phyloP scores from a whole-genome alignment of 176 grass and related monocot genomes.

The Saccharum spontaneum region DNA sequence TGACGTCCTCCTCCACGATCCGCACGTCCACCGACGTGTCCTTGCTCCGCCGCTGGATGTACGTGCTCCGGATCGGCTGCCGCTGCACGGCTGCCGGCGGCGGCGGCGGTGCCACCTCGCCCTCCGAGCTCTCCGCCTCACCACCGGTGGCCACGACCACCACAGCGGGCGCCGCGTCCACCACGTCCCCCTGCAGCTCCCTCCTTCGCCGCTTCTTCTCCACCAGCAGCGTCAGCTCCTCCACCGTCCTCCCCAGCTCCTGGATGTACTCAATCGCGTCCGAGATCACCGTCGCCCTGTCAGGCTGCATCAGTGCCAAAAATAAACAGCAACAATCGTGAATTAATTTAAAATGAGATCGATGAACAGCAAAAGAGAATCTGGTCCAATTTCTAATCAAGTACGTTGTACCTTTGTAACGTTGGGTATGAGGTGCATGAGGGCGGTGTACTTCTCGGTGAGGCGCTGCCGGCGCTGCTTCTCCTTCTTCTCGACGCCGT shows the following conservation, averaged over 20 bases:
- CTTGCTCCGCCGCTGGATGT: conserved; percentile 78
- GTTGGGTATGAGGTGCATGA: conserved; percentile 74
- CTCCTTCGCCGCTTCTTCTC: conserved; percentile 55
- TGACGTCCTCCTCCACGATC: conserved; percentile 93
- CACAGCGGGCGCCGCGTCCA: conserved; percentile 2
- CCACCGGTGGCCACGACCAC: not conserved
- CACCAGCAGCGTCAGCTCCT: conserved; percentile 67
- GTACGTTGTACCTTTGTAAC: conserved; percentile 49
- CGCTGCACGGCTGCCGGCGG: not conserved
- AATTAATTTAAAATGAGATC: not conserved
- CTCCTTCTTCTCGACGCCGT: conserved; percentile 70
- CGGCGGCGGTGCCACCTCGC: conserved; percentile 20
- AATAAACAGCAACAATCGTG: not conserved
- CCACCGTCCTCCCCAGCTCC: conserved; percentile 70
- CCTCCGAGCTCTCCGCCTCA: conserved; percentile 52
- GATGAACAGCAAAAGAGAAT: not conserved
- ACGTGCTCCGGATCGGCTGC: conserved; percentile 71
- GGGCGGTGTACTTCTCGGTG: conserved; percentile 58
- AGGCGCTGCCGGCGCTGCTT: conserved; percentile 76
- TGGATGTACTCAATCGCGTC: conserved; percentile 85
- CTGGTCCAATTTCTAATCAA: too few relatives aligned
- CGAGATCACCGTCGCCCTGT: conserved; percentile 63
- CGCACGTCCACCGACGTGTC: conserved; percentile 90
- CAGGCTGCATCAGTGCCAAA: conserved; percentile 35
- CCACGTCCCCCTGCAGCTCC: conserved; percentile 47